phyloP scores from a whole-genome alignment of 2,329 filamentous ascomycete species.

The Diaporthe batatas region DNA sequence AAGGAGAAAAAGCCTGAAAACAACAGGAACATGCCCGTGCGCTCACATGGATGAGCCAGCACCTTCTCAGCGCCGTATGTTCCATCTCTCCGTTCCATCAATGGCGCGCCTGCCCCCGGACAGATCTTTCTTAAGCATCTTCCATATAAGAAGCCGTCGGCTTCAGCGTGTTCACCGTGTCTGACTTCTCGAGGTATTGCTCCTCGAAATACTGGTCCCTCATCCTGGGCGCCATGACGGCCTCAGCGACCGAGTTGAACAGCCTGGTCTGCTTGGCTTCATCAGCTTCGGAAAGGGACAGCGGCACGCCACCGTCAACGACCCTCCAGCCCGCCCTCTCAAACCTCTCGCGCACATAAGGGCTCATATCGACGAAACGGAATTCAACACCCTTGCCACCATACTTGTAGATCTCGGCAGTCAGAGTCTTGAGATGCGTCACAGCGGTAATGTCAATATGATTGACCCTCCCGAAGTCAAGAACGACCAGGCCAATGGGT shows the following conservation, averaged over 20 bases:
- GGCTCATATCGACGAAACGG: conserved; percentile 62
- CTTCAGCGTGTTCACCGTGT: conserved; percentile 5
- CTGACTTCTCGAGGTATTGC: conserved; percentile 29
- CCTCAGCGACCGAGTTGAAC: conserved; percentile 34
- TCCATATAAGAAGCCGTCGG: conserved; percentile 23
- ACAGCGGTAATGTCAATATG: conserved; percentile 68
- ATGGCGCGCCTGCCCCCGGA: neutral
- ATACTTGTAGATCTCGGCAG: conserved; percentile 62
- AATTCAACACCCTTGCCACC: conserved; percentile 61
- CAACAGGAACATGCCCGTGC: conserved; percentile 6
- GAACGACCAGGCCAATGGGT: conserved; percentile 61
- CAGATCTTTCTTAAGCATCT: conserved; percentile 10
- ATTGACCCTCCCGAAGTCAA: conserved; percentile 66
- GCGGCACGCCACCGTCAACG: conserved; percentile 43
- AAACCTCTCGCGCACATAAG: conserved; percentile 56
- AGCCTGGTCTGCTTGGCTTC: conserved; percentile 19
- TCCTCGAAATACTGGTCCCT: conserved; percentile 13
- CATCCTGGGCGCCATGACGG: conserved; percentile 33
- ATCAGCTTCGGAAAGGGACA: conserved; percentile 4
- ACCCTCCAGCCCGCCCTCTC: conserved; percentile 55
- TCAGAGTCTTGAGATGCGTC: conserved; percentile 61
- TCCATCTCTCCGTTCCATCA: conserved; percentile 4
- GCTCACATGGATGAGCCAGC: conserved; percentile 15
- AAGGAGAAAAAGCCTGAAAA: neutral
- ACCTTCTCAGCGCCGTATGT: conserved; percentile 14